A percentile compares a stretch with the other conserved stretches of the same genome.
These are phyloP conservation scores for Arachnomyces sp. DNA, from an alignment of 2,329 filamentous ascomycete genomes.

Conservation along the genomic window DNA sequence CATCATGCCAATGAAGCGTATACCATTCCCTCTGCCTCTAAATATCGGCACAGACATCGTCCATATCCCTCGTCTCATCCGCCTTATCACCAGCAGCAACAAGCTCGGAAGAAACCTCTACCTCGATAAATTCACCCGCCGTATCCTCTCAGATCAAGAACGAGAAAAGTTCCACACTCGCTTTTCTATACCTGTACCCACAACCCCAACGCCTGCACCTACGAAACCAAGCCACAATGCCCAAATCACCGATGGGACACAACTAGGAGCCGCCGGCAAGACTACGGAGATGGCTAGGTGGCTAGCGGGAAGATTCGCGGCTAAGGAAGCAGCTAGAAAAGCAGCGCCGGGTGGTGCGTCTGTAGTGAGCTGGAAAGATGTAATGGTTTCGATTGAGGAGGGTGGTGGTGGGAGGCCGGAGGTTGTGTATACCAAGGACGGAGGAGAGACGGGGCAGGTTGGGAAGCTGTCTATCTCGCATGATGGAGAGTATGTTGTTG, in stretches of 20 bases:
- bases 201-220: conserved; percentile 1
- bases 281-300: conserved; percentile 32
- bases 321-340: conserved; percentile 69
- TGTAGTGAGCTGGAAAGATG: conserved; percentile 54
- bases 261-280: conserved; percentile 10
- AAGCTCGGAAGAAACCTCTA: conserved; percentile 20
- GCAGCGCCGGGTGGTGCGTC: conserved; percentile 51
- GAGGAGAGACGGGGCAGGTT: conserved; percentile 39
- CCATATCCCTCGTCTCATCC: conserved; percentile 56
- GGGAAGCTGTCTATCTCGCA: conserved; percentile 78
- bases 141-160: conserved; percentile 35
- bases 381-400: conserved; percentile 37
- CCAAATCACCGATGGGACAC: neutral
- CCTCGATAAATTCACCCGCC: conserved; percentile 28
- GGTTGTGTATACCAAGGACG: conserved; percentile 28
- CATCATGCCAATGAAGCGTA: conserved; percentile 22
- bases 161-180: conserved; percentile 29
- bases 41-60: conserved; percentile 75
- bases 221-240: neutral
- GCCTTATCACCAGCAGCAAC: conserved; percentile 44
- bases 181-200: conserved; percentile 15
- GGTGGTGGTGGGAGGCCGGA: conserved; percentile 25
- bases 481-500: conserved; percentile 69
- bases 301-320: conserved; percentile 54
- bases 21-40: conserved; percentile 57